phyloP scores from a whole-genome alignment of 176 grass and related monocot species.

The Ananas comosus region DNA sequence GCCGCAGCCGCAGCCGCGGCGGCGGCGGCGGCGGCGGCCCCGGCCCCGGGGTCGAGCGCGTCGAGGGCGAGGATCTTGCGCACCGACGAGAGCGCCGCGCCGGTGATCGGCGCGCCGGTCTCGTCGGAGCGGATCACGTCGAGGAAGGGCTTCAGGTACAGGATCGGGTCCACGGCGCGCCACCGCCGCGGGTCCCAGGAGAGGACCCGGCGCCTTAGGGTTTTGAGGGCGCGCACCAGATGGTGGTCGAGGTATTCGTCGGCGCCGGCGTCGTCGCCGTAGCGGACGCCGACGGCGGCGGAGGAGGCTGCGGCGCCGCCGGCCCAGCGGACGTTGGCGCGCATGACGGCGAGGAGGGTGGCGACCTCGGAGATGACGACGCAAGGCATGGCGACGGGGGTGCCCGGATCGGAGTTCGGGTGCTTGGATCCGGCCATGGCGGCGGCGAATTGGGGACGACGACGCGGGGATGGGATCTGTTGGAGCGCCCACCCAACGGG shows the following conservation, averaged over 20 bases:
- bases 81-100: conserved; percentile 70
- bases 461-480: not conserved
- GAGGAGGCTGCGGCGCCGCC: conserved; percentile 46
- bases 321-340: conserved; percentile 91
- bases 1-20: conserved; percentile 46
- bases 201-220: conserved; percentile 56
- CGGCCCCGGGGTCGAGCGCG: conserved; percentile 33
- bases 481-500: not conserved
- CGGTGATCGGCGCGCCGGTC: conserved; percentile 89
- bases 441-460: not conserved
- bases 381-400: conserved; percentile 46
- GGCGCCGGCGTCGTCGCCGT: conserved; percentile 40
- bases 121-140: conserved; percentile 91
- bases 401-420: not conserved
- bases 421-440: not conserved
- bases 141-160: conserved; percentile 74
- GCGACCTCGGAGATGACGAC: conserved; percentile 84
- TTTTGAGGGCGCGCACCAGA: conserved; percentile 62
- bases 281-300: conserved; percentile 60
- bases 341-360: conserved; percentile 91
- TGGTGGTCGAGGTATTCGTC: conserved; percentile 75
- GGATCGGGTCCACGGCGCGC: conserved; percentile 39
- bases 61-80: conserved; percentile 88
- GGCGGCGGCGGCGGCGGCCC: conserved; percentile 29
- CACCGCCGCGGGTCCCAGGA: conserved; percentile 36